phyloP scores from a whole-genome alignment of 306 rosid genomes.

The Pueraria montana region DNA sequence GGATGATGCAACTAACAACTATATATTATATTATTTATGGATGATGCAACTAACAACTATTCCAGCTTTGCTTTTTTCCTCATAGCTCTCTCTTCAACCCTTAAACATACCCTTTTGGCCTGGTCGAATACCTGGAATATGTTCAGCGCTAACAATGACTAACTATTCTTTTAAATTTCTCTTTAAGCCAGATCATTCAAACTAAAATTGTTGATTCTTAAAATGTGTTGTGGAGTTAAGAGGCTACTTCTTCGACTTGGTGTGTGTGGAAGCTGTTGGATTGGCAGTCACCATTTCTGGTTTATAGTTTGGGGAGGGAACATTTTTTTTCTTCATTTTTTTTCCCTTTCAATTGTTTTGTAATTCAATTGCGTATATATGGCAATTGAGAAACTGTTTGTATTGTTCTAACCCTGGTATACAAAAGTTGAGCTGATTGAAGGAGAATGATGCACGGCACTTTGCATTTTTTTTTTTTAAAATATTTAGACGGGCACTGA shows the following conservation, averaged over 20 bases:
- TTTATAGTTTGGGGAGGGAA: not conserved
- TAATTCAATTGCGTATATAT: not conserved
- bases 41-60: no score
- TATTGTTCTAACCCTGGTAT: not conserved
- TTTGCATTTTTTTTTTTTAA: not conserved
- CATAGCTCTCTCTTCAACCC: not conserved
- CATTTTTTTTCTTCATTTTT: no score
- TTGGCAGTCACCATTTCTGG: not conserved
- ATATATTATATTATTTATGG: no score
- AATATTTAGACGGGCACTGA: no score
- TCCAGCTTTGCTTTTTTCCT: no score
- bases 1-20: no score
- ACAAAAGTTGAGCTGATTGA: not conserved
- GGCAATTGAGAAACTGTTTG: not conserved
- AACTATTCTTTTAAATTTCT: not conserved
- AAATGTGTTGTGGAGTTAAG: not conserved
- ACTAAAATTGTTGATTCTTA: not conserved
- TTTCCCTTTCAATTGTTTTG: not conserved
- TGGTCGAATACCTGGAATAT: not conserved
- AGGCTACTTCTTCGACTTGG: not conserved
- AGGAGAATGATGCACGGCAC: not conserved
- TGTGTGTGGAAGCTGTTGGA: not conserved
- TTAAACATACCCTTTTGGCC: not conserved
- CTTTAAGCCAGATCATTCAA: not conserved
- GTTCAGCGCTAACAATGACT: not conserved